Percentiles rank a stretch among this genome's conserved stretches.
Evolutionary conservation across 768 basidiomycete genomes (phyloP).

Genomic region (Xerocomellus amylosporus): DNA sequence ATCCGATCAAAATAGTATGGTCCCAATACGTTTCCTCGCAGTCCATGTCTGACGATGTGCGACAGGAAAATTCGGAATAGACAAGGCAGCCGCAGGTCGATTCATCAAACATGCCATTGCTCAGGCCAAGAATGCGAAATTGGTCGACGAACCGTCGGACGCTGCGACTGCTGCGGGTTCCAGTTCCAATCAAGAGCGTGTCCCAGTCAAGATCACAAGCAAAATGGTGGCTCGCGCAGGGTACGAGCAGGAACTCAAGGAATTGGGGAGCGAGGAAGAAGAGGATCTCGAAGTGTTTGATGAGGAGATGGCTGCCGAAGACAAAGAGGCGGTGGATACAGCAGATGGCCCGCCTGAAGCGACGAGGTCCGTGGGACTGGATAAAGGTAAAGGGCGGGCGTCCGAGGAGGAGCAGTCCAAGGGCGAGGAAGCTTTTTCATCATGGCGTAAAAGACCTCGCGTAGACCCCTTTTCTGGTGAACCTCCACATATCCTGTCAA

Average conservation of each 20-base stretch:
- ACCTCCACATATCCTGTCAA: background rate
- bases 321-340: constrained; percentile 8
- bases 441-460: constrained; percentile 49
- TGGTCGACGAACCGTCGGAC: constrained; percentile 34
- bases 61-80: constrained; percentile 50
- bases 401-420: constrained; percentile 22
- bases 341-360: constrained; percentile 3
- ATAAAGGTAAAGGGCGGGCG: constrained; percentile 40
- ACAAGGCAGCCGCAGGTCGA: constrained; percentile 75
- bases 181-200: constrained; percentile 22
- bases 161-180: constrained; percentile 6
- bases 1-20: constrained; percentile 45
- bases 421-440: constrained; percentile 12
- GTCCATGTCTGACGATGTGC: background rate
- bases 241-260: constrained; percentile 56
- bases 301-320: constrained; percentile 16
- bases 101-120: constrained; percentile 85
- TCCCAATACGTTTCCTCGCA: background rate
- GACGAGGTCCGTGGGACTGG: constrained; percentile 1
- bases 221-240: constrained; percentile 73
- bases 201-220: constrained; percentile 58
- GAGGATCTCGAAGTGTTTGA: constrained; percentile 39
- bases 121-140: constrained; percentile 44
- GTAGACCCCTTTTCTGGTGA: constrained; percentile 70
- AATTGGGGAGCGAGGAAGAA: constrained; percentile 41